Conservation (phyloP, 192 early-diverging fungal genomes). For the Backusella australiensis region DNA sequence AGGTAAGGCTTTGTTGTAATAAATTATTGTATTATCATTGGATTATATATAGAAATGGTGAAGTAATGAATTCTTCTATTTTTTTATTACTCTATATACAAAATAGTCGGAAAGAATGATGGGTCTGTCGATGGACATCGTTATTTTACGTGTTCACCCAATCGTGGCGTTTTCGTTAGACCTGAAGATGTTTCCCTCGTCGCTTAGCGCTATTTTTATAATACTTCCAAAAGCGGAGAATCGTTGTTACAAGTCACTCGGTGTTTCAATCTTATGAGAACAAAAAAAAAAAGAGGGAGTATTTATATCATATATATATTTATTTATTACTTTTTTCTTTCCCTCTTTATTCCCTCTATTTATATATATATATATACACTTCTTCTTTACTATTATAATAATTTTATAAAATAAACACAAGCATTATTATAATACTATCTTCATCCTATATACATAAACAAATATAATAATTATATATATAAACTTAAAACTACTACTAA, state of each 20-base stretch:
- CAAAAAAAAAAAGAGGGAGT: background rate
- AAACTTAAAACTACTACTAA: background rate
- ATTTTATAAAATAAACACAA: background rate
- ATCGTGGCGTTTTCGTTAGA: constrained; percentile 74
- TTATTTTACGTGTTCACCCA: constrained; percentile 66
- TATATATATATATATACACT: background rate
- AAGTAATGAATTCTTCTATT: background rate
- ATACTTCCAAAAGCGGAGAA: background rate
- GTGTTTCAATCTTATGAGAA: background rate
- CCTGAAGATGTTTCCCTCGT: constrained; percentile 40
- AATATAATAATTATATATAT: too few species aligned
- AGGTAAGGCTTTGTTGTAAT: constrained; percentile 6
- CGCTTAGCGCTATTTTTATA: background rate
- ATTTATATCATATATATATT: background rate
- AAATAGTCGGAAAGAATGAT: constrained; percentile 64
- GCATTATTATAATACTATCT: background rate
- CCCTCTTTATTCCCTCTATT: background rate
- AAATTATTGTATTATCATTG: background rate
- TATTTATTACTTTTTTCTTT: background rate
- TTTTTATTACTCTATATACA: background rate
- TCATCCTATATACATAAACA: background rate
- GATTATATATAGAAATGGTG: too few species aligned
- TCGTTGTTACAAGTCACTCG: background rate
- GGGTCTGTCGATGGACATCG: constrained; percentile 66
- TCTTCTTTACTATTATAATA: background rate